phyloP scores from a whole-genome alignment of 495 filamentous ascomycete species.

The Chaetomidium leptoderma region DNA sequence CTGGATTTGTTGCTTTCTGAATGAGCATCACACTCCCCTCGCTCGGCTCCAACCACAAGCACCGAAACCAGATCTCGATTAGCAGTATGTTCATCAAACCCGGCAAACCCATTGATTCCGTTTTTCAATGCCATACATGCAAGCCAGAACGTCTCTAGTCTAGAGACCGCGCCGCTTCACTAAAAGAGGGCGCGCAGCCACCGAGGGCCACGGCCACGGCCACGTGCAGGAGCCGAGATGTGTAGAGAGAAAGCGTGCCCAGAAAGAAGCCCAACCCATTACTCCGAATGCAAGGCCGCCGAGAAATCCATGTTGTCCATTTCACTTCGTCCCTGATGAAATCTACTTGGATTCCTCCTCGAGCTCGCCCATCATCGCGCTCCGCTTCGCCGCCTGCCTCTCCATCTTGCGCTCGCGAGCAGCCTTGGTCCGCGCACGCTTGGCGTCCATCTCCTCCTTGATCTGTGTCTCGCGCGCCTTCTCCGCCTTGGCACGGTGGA shows the following conservation, averaged over 20 bases:
- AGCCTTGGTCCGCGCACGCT: conserved; percentile 99
- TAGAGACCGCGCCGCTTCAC: conserved; percentile 26
- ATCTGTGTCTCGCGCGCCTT: conserved; percentile 86
- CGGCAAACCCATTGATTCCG: conserved; percentile 52
- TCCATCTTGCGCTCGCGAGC: conserved; percentile 93
- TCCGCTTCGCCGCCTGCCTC: conserved; percentile 84
- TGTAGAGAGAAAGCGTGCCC: conserved; percentile 43
- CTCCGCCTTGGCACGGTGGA: conserved; percentile 99
- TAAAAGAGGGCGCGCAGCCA: conserved; percentile 19
- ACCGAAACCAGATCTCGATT: neutral
- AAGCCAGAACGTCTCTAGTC: conserved; percentile 26
- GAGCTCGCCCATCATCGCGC: conserved; percentile 68
- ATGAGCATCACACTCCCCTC: too few species aligned
- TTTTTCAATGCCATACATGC: conserved; percentile 56
- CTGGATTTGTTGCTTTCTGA: too few species aligned
- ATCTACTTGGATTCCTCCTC: conserved; percentile 55
- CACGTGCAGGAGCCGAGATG: conserved; percentile 32
- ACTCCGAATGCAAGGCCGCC: conserved; percentile 55
- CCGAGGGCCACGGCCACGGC: conserved; percentile 13
- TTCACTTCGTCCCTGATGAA: conserved; percentile 31
- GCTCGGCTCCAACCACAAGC: neutral
- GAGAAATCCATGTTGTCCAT: conserved; percentile 39
- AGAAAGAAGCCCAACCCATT: conserved; percentile 52
- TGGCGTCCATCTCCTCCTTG: conserved; percentile 99
- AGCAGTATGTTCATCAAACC: conserved; percentile 9